Base-by-base conservation (phyloP, 441 rosid species). In the Eruca vesicaria region DNA sequence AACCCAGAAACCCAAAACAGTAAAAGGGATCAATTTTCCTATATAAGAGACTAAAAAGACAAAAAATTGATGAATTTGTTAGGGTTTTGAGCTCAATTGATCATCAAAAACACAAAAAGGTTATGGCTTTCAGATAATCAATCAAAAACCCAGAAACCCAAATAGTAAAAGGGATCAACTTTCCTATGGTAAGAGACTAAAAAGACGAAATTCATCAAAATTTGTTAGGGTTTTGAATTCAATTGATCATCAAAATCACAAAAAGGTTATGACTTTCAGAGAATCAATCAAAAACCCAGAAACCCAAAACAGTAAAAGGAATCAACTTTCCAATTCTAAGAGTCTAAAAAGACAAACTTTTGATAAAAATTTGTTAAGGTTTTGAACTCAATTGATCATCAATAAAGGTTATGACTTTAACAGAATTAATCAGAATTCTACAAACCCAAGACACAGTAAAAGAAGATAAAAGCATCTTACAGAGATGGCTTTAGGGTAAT, bases 401-500 rank as follows among this genome's bases (percentile, higher is more conserved):
- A 9, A 48, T 4, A 48, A 48, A 48, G 55, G 55, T 16, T 48
- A 48, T 1, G 55, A 48, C 55, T 48, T 48, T 48, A 9, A 16
- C 10, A 48, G 0, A 1, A 48, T 16, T 16, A 52, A 52, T 52
- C 26, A 19, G 1, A 23, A 56, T 21, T 0, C n/a, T 3, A 52
- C 2, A 6, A 15, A 5, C 53, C 7, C 3, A 1, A 32, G 9
- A 9, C 2, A 33, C 2, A 33, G 11, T 9, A 0, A 8, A 38
- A 12, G 9, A 31, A 9, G 14, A 63, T 7, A 19, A 45, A n/a
- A 26, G 18, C 3, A 1, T 66, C 87, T 82, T 66, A 94, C 97
- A 18, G 86, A 83, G 55, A 92, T 89, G 45, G 96, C 90, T 80
- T 90, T 90, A n/a, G 97, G 94, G 79, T 77, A 78, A 10, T 80